A percentile compares a stretch with the other conserved stretches of the same genome.
These are phyloP conservation scores for Penicillium freii DNA, from an alignment of 2,329 filamentous ascomycete species.

Conservation along the genomic window DNA sequence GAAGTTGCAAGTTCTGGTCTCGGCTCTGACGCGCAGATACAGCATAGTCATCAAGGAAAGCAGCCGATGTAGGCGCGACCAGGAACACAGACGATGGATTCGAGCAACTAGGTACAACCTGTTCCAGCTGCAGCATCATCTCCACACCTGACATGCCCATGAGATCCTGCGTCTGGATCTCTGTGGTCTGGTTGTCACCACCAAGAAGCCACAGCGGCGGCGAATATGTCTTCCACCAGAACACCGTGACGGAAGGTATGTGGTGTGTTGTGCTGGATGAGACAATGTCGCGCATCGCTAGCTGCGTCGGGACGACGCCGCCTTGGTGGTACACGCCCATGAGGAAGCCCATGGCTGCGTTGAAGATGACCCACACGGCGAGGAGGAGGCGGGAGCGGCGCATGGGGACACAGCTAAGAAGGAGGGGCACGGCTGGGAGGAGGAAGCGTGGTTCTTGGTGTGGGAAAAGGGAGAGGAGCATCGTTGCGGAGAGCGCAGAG, in stretches of 20 bases:
- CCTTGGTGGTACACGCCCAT: slow-evolving; percentile 57
- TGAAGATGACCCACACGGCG: slow-evolving; percentile 49
- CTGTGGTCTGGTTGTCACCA: slow-evolving; percentile 28
- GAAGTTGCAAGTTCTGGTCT: slow-evolving; percentile 31
- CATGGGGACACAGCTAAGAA: slow-evolving; percentile 49
- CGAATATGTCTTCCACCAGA: slow-evolving; percentile 58
- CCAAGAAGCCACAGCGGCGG: slow-evolving; percentile 53
- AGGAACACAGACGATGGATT: slow-evolving; percentile 38
- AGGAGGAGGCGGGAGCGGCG: slow-evolving; percentile 45
- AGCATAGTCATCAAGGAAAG: slow-evolving; percentile 42
- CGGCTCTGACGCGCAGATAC: slow-evolving; percentile 4
- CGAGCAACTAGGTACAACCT: slow-evolving; percentile 33
- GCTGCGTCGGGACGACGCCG: slow-evolving; percentile 51
- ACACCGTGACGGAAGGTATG: slow-evolving; percentile 36
- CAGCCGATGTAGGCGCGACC: slow-evolving; percentile 47
- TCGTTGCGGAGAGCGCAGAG: slow-evolving; percentile 45
- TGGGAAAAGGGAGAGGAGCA: slow-evolving; percentile 46
- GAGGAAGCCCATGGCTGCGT: slow-evolving; percentile 47
- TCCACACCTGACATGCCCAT: slow-evolving; percentile 49
- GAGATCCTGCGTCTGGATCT: slow-evolving; percentile 46
- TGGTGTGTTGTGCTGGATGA: slow-evolving; percentile 25
- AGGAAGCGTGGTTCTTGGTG: slow-evolving; percentile 56
- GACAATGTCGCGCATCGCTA: slow-evolving; percentile 45
- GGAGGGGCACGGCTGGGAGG: slow-evolving; percentile 51
- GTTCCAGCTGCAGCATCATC: slow-evolving; percentile 41